Conservation (phyloP, 2,329 filamentous ascomycete species). For the Pseudopithomyces chartarum region DNA sequence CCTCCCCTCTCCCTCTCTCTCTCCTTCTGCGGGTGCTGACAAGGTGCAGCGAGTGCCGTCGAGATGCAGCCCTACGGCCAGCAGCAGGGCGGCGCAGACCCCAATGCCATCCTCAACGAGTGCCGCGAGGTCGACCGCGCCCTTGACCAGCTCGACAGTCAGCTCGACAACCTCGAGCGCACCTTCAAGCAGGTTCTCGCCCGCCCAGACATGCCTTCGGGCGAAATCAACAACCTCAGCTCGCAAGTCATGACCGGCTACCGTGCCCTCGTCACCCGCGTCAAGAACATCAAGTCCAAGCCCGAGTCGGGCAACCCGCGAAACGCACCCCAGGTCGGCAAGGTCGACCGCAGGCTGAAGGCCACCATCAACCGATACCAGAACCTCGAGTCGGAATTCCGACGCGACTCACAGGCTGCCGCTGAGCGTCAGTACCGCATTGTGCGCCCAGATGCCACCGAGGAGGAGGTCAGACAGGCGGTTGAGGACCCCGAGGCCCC, state of each 20-base stretch:
- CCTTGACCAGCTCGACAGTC: slow-evolving; percentile 74
- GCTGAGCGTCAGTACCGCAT: slow-evolving; percentile 91
- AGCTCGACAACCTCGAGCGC: slow-evolving; percentile 72
- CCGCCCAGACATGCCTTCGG: slow-evolving; percentile 74
- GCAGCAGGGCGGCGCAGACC: slow-evolving; percentile 49
- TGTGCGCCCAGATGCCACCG: slow-evolving; percentile 78
- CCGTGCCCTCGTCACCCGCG: slow-evolving; percentile 75
- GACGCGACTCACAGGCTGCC: slow-evolving; percentile 79
- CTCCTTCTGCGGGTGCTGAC: no score
- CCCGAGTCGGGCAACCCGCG: slow-evolving; percentile 73
- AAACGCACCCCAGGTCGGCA: slow-evolving; percentile 80
- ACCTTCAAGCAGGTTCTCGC: slow-evolving; percentile 74
- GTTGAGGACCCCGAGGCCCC: slow-evolving; percentile 76
- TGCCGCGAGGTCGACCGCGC: slow-evolving; percentile 79
- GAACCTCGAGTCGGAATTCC: slow-evolving; percentile 77
- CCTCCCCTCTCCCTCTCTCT: no score
- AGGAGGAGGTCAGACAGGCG: slow-evolving; percentile 76
- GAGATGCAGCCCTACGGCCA: slow-evolving; percentile 70
- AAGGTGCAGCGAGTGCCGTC: slow-evolving; percentile 54
- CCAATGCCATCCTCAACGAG: slow-evolving; percentile 82
- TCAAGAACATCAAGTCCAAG: slow-evolving; percentile 81
- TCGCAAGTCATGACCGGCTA: slow-evolving; percentile 84
- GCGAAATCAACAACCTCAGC: slow-evolving; percentile 73
- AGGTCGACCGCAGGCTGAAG: slow-evolving; percentile 79
- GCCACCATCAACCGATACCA: slow-evolving; percentile 82